A percentile compares a stretch with the other conserved stretches of the same genome.
Evolutionary conservation across 768 basidiomycete species (phyloP).

Genomic region (Termitomyces sp.): DNA sequence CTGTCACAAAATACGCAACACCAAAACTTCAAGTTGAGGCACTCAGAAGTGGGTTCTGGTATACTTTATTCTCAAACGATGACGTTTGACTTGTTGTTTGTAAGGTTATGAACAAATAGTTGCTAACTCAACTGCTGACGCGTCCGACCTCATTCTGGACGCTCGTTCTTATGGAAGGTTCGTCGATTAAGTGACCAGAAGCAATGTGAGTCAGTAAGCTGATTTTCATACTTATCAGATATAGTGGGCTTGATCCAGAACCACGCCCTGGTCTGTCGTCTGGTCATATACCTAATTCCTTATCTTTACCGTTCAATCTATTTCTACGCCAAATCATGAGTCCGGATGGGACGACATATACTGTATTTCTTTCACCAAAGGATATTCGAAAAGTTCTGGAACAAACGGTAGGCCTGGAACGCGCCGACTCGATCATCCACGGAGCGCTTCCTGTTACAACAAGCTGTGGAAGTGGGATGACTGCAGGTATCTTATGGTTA

Average conservation of each 20-base stretch:
- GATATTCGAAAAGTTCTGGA: constrained; percentile 61
- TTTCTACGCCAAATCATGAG: constrained; percentile 53
- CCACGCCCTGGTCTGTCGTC: constrained; percentile 85
- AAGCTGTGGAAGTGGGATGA: constrained; percentile 97
- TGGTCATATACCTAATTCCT: constrained; percentile 89
- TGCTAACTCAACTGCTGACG: constrained; percentile 50
- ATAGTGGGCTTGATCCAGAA: constrained; percentile 78
- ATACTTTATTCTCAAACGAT: background rate
- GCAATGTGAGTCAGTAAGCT: background rate
- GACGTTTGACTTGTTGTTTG: constrained; percentile 11
- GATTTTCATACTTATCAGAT: constrained; percentile 43
- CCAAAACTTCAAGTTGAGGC: constrained; percentile 49
- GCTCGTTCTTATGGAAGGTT: constrained; percentile 84
- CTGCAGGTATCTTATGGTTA: constrained; percentile 92
- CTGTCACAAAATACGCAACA: constrained; percentile 41
- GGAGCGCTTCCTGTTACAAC: constrained; percentile 65
- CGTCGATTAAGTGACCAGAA: constrained; percentile 14
- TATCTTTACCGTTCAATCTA: constrained; percentile 77
- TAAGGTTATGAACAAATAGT: constrained; percentile 83
- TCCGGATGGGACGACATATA: constrained; percentile 46
- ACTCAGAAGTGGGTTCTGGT: constrained; percentile 47
- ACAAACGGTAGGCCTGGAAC: constrained; percentile 57
- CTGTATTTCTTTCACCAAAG: constrained; percentile 53
- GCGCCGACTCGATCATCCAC: constrained; percentile 52
- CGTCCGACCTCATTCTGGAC: constrained; percentile 75